Base-by-base conservation (phyloP, 2,329 filamentous ascomycete genomes). In the Alternaria sp. region DNA sequence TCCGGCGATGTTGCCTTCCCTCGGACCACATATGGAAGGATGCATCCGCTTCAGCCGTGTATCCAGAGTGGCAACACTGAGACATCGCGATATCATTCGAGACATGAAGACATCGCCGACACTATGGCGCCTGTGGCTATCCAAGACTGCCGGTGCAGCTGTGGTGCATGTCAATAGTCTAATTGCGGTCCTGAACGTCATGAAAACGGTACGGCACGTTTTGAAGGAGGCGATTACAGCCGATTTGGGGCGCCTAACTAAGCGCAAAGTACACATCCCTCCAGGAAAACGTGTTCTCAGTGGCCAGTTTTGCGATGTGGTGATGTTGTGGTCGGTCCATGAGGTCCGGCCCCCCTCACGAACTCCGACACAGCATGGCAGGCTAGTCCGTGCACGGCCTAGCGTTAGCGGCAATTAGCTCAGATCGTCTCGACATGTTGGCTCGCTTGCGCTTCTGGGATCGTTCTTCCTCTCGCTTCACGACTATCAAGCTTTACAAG, bases 311-410 rank as follows among this genome's bases (percentile, higher is more conserved):
- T 18, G 25, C 33, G 58, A 60, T 61, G 58, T 55, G 41, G 60
- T 67, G 64, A 67, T 71, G 67, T 60, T 57, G 63, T 64, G 43
- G 61, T 60, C 65, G 61, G 61, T 55, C 64, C 61, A 63, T 67
- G 66, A 70, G 45, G 26, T 53, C 58, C 74, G 73, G 73, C 58
- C 74, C 74, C 71, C 74, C 74, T 72, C 63, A 55, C 61, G 54
- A 67, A 61, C 33, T 75, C 74, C 74, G 75, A 54, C n/a, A 61
- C 37, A 56, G 60, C 71, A 63, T 63, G 63, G 23, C 30, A n/a
- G 63, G 21, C 55, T 61, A 66, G 21, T 6, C 67, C 46, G 3
- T 43, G 63, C 54, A 14, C 1, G 45, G 60, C 43, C 54, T 74
- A 70, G 71, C 44, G 54, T 5, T 14, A 25, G 30, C 60, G 43